Percentiles rank a stretch among this genome's conserved stretches.
phyloP scores from a whole-genome alignment of 169 alveolate genomes.

The Plasmodium chabaudi region DNA sequence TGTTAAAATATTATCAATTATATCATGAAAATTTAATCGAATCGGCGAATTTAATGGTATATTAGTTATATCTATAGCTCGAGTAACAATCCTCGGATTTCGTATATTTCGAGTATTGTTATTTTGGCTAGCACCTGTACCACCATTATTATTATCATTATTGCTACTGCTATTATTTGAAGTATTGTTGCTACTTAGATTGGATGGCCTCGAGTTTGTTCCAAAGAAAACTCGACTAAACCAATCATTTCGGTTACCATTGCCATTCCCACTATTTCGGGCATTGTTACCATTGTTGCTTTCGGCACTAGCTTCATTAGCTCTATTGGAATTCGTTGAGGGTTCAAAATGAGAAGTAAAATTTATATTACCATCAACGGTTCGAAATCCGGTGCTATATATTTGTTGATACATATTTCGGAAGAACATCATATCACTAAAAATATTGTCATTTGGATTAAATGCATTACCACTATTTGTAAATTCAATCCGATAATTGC shows the following conservation, averaged over 20 bases:
- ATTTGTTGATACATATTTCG: slow-evolving; percentile 64
- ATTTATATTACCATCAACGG: slow-evolving; percentile 35
- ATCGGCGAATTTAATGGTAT: slow-evolving; percentile 47
- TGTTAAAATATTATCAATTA: slow-evolving; percentile 55
- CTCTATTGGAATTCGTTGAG: neutral
- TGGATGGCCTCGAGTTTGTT: neutral
- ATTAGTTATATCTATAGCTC: slow-evolving; percentile 69
- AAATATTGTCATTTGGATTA: slow-evolving; percentile 27
- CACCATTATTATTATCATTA: neutral
- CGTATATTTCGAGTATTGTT: neutral
- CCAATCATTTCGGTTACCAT: slow-evolving; percentile 6
- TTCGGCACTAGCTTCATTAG: too few relatives aligned
- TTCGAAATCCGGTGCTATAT: slow-evolving; percentile 24
- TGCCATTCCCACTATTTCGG: neutral
- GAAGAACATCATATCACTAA: slow-evolving; percentile 55
- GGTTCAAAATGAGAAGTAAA: slow-evolving; percentile 37
- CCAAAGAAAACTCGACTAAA: slow-evolving; percentile 27
- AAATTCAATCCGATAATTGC: neutral
- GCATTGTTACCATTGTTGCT: too few relatives aligned
- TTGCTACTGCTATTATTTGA: neutral
- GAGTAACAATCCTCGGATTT: slow-evolving; percentile 47
- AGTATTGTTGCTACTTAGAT: neutral
- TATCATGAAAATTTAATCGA: slow-evolving; percentile 48
- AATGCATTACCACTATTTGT: neutral
- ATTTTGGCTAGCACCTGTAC: neutral